phyloP scores from a whole-genome alignment of 371 early-diverging fungal genomes.

The Saksenaea vasiformis region DNA sequence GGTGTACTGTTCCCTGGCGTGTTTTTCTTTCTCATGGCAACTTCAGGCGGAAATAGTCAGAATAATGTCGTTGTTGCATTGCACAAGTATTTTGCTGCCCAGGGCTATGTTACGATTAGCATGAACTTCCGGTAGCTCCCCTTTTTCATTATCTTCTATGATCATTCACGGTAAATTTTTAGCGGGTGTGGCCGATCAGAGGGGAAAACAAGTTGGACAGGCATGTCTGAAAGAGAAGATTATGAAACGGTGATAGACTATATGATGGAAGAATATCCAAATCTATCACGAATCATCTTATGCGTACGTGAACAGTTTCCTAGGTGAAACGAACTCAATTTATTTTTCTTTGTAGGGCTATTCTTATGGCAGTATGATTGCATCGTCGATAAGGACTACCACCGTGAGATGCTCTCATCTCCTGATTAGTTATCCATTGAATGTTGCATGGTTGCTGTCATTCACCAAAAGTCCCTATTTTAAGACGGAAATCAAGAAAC shows the following conservation, averaged over 20 bases:
- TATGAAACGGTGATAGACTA: conserved; percentile 51
- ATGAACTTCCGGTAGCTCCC: conserved; percentile 54
- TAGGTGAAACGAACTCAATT: background rate
- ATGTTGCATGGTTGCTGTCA: conserved; percentile 45
- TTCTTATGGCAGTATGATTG: conserved; percentile 53
- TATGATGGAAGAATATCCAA: conserved; percentile 18
- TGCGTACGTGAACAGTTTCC: conserved; percentile 15
- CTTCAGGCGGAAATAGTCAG: conserved; percentile 37
- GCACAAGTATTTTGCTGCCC: conserved; percentile 25
- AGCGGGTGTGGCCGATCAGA: conserved; percentile 58
- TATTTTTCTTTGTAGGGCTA: conserved; percentile 33
- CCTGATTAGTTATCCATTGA: conserved; percentile 42
- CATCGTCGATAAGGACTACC: conserved; percentile 25
- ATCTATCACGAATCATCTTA: conserved; percentile 14
- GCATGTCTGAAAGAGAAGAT: conserved; percentile 57
- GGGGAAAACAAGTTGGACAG: conserved; percentile 62
- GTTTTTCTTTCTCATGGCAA: background rate
- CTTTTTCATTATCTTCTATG: background rate
- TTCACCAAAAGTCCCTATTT: conserved; percentile 29
- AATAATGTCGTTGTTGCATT: conserved; percentile 49
- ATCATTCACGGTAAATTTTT: background rate
- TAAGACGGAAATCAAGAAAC: conserved; percentile 15
- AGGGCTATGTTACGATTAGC: conserved; percentile 34
- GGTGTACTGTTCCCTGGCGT: background rate
- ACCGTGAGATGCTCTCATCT: conserved; percentile 27